Percentiles rank a stretch among this genome's conserved stretches.
phyloP scores from a whole-genome alignment of 306 rosid species.

The Begonia peltatifolia region DNA sequence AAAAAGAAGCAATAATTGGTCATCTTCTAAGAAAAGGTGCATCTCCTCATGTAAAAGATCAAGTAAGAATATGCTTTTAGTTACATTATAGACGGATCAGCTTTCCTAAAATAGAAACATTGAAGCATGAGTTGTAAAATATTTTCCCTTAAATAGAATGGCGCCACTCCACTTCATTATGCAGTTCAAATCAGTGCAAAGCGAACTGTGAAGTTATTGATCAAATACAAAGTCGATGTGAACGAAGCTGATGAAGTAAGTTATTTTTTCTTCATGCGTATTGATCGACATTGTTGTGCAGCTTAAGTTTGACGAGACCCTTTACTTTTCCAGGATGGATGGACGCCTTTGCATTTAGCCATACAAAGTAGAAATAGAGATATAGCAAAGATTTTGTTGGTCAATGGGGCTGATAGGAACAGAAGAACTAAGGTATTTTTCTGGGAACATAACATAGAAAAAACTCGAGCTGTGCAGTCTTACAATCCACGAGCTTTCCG shows the following conservation, averaged over 20 bases:
- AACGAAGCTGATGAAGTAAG: conserved; percentile 72
- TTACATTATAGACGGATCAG: background rate
- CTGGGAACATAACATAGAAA: background rate
- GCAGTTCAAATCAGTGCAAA: conserved; percentile 89
- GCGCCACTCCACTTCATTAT: conserved; percentile 91
- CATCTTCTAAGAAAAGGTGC: conserved; percentile 94
- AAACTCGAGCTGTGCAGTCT: background rate
- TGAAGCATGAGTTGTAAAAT: conserved; percentile 1
- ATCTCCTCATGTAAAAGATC: conserved; percentile 66
- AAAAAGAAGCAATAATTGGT: conserved; percentile 65
- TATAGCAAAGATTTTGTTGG: conserved; percentile 66
- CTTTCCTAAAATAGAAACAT: too few species aligned
- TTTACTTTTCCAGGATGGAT: conserved; percentile 52
- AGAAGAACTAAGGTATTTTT: conserved; percentile 58
- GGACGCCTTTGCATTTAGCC: conserved; percentile 91
- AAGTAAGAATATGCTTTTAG: conserved; percentile 30
- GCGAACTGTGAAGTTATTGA: conserved; percentile 74
- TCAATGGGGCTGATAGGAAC: conserved; percentile 65
- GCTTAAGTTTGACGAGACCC: background rate
- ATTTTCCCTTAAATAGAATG: conserved; percentile 46
- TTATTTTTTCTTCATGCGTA: background rate
- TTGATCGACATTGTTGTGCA: too few species aligned
- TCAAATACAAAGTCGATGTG: conserved; percentile 63
- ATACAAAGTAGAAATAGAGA: conserved; percentile 78
- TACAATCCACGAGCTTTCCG: background rate